Base-by-base conservation (phyloP, 768 basidiomycete genomes). In the Lyophyllum atratum region DNA sequence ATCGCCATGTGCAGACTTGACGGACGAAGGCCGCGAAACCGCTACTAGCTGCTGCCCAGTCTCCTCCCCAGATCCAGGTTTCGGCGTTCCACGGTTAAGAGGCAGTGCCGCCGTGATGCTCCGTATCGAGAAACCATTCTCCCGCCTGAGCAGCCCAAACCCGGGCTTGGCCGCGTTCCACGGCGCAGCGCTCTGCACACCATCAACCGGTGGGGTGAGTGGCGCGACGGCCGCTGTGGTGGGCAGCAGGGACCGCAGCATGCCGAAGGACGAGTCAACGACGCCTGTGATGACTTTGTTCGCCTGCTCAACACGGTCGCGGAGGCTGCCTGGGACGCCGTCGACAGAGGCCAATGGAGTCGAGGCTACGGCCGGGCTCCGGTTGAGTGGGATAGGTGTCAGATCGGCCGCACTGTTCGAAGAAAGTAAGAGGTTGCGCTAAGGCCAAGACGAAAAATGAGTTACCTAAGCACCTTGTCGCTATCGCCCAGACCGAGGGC, bases 221-320 rank as follows among this genome's bases (percentile, higher is more conserved):
- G 68, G 61, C 14, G 53, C 54, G 50, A 65, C 55, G 51, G 74
- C 61, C 59, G 67, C 62, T 24, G 71, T 67, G 11, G 76, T 76
- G 0, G 83, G 93, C 52, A 95, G 79, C 42, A 95, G 76, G 4
- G 92, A 87, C 17, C 92, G 83, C 15, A 97, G 77, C 60, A 94
- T 90, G 17, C 92, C 90, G 71, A 95, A 94, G 2, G 91, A 92
- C 0, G 92, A 85, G 68, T 96, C 94, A 47, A 96, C 89, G 51
- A 97, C 93, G 22, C 92, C 94, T 5, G 81, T 86, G 50, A 93
- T 90, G 42, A 93, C 93, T 49, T 82, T 89, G 59, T 92, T 78
- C 17, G 95, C 95, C 66, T 93, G 91, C 61, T 84, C 90, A 10
- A 94, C 89, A 43, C 89, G 80, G 0, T 74, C 78, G 9, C 92